Conservation (phyloP, 345 rosid species). For the thale cress (Arabidopsis thaliana) region TAIR10.1 NC_003074.8:803001-803500, state of each 20-base stretch:
- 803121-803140: slow-evolving; percentile 4
- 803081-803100: slow-evolving; percentile 17
- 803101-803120: slow-evolving; percentile 20
- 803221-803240: slow-evolving; percentile 28
- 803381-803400: slow-evolving; percentile 25
- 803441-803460: slow-evolving; percentile 10
- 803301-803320: slow-evolving; percentile 67
- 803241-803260: slow-evolving; percentile 47
- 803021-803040: slow-evolving; percentile 86
- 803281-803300: slow-evolving; percentile 82
- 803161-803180: slow-evolving; percentile 24
- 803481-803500: slow-evolving; percentile 18
- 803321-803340: slow-evolving; percentile 87
- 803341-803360: slow-evolving; percentile 67
- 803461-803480: neutral
- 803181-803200: slow-evolving; percentile 17
- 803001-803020: slow-evolving; percentile 97
- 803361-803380: slow-evolving; percentile 68
- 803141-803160: slow-evolving; percentile 10
- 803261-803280: slow-evolving; percentile 88
- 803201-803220: neutral
- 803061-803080: neutral
- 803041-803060: slow-evolving; percentile 43
- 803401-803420: slow-evolving; percentile 3
- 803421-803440: slow-evolving; percentile 22